These are phyloP conservation scores for Kalmusia sp. DNA, from an alignment of 2,329 filamentous ascomycete species.

Conservation along the genomic window DNA sequence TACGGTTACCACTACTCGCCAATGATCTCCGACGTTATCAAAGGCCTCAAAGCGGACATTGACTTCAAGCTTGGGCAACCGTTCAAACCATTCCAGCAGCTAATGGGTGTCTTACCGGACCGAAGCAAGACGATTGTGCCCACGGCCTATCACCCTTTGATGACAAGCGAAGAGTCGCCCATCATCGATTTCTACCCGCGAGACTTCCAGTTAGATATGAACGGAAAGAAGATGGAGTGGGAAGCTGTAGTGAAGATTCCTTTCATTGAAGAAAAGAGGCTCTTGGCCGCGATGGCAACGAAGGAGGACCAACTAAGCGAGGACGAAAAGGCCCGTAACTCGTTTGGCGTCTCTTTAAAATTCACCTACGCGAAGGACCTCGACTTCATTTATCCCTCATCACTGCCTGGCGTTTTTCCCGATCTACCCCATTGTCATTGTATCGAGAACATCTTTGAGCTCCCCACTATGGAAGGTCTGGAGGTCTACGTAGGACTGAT, in stretches of 20 bases:
- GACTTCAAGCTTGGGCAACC: slow-evolving; percentile 94
- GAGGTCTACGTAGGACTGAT: slow-evolving; percentile 85
- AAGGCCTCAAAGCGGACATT: slow-evolving; percentile 84
- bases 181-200: slow-evolving; percentile 98
- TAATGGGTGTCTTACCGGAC: slow-evolving; percentile 98
- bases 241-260: slow-evolving; percentile 99
- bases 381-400: slow-evolving; percentile 86
- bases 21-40: slow-evolving; percentile 94
- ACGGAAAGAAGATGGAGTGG: slow-evolving; percentile 99
- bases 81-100: slow-evolving; percentile 92
- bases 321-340: slow-evolving; percentile 83
- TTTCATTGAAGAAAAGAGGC: slow-evolving; percentile 91
- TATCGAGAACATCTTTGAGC: slow-evolving; percentile 93
- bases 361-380: slow-evolving; percentile 83
- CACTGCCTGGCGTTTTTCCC: slow-evolving; percentile 87
- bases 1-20: slow-evolving; percentile 97
- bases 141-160: slow-evolving; percentile 82
- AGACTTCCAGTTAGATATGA: slow-evolving; percentile 98
- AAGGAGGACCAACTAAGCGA: slow-evolving; percentile 79
- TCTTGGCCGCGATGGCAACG: slow-evolving; percentile 84
- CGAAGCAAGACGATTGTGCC: slow-evolving; percentile 98
- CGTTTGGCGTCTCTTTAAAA: slow-evolving; percentile 90
- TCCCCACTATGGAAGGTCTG: slow-evolving; percentile 89
- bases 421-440: slow-evolving; percentile 87
- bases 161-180: slow-evolving; percentile 88